Percentiles rank a stretch among this genome's conserved stretches.
Conservation (phyloP, 805 yeast genomes). For the Komagataella mondaviorum region DNA sequence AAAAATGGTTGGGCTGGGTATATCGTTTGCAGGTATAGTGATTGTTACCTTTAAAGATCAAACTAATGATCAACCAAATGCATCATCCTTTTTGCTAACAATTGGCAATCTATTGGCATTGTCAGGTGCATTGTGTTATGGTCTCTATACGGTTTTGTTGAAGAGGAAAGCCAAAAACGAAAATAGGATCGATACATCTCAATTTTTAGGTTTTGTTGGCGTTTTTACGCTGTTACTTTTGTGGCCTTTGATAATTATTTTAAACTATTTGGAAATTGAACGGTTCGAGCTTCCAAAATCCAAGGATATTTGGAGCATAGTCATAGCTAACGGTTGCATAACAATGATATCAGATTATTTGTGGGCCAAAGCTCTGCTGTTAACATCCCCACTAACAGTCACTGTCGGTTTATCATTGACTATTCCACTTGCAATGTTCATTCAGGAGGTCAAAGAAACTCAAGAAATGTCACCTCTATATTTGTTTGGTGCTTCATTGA, state of each 20-base stretch:
- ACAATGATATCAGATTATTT: conserved; percentile 84
- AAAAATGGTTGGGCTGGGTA: conserved; percentile 56
- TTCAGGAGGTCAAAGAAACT: conserved; percentile 67
- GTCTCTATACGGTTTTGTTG: conserved; percentile 76
- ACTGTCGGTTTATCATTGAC: conserved; percentile 91
- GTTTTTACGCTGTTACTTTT: conserved; percentile 56
- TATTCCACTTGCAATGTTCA: conserved; percentile 88
- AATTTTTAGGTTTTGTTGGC: conserved; percentile 94
- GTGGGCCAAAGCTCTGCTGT: conserved; percentile 91
- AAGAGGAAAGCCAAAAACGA: conserved; percentile 66
- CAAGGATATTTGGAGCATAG: conserved; percentile 32
- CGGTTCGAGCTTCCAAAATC: conserved; percentile 56
- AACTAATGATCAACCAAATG: conserved; percentile 1
- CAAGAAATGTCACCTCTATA: conserved; percentile 50
- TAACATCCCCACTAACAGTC: conserved; percentile 90
- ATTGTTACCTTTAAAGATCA: conserved; percentile 50
- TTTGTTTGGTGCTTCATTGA: conserved; percentile 66
- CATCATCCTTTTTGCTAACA: conserved; percentile 12
- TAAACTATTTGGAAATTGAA: conserved; percentile 57
- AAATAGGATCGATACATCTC: conserved; percentile 63
- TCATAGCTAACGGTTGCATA: conserved; percentile 54
- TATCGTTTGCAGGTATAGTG: conserved; percentile 68
- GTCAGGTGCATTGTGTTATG: conserved; percentile 80
- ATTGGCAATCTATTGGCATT: conserved; percentile 75
- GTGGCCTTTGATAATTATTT: conserved; percentile 71